Conservation (phyloP, 208 protist species). For the Crithidia acanthocephali region DNA sequence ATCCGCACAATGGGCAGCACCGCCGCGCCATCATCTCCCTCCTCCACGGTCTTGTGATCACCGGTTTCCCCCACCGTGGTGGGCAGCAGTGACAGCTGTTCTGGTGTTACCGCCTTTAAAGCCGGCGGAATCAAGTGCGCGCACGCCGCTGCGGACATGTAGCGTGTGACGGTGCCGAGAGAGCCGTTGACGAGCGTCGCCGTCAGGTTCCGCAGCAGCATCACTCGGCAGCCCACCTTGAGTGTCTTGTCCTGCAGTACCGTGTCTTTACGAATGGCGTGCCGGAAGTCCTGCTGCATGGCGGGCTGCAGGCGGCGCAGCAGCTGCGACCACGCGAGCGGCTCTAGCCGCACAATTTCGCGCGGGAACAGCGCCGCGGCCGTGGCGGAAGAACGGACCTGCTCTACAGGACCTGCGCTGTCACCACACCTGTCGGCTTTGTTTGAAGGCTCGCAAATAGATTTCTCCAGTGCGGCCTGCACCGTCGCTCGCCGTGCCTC, state of each 20-base stretch:
- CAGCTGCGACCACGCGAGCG: constrained; percentile 23
- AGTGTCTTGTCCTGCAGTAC: constrained; percentile 76
- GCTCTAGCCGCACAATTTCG: constrained; percentile 24
- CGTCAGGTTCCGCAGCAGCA: constrained; percentile 86
- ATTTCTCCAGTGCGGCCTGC: neutral
- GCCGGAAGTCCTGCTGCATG: constrained; percentile 39
- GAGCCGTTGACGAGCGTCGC: constrained; percentile 74
- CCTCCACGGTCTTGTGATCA: neutral
- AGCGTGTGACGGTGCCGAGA: constrained; percentile 73
- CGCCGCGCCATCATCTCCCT: constrained; percentile 9
- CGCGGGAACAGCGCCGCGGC: constrained; percentile 15
- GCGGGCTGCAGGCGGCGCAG: constrained; percentile 30
- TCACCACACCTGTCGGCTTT: neutral
- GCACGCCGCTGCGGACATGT: constrained; percentile 39
- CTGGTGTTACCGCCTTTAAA: constrained; percentile 24
- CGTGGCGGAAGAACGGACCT: no score
- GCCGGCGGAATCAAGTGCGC: constrained; percentile 48
- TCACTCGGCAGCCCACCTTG: constrained; percentile 87
- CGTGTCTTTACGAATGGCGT: constrained; percentile 46
- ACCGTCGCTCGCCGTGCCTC: neutral
- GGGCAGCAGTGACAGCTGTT: neutral
- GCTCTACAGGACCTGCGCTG: neutral
- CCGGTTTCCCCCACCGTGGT: neutral
- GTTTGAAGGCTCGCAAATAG: neutral
- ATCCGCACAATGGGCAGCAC: constrained; percentile 79